These are phyloP conservation scores for Rhodamnia argentea DNA, from an alignment of 345 rosid species.

Conservation along the genomic window DNA sequence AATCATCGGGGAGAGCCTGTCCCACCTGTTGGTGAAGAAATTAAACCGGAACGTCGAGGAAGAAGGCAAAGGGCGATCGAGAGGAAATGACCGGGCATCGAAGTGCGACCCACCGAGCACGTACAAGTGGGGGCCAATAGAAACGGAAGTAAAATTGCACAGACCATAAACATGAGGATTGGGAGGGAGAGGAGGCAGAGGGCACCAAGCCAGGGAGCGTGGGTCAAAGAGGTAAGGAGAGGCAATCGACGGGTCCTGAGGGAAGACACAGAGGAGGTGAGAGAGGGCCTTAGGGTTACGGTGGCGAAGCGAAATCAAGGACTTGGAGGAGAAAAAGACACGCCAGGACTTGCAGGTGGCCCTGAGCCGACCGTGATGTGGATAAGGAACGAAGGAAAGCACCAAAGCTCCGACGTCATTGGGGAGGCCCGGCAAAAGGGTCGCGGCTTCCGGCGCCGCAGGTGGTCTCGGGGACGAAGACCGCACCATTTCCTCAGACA, in stretches of 20 bases:
- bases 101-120: slow-evolving; percentile 86
- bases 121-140: slow-evolving; percentile 51
- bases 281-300: slow-evolving; percentile 17
- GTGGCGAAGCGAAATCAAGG: slow-evolving; percentile 53
- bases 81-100: slow-evolving; percentile 76
- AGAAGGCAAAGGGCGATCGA: slow-evolving; percentile 72
- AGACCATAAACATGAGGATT: slow-evolving; percentile 77
- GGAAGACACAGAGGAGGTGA: slow-evolving; percentile 78
- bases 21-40: slow-evolving; percentile 52
- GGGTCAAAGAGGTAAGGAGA: slow-evolving; percentile 82
- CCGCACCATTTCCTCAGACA: background rate
- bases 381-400: slow-evolving; percentile 59
- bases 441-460: slow-evolving; percentile 18
- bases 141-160: slow-evolving; percentile 73
- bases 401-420: slow-evolving; percentile 49
- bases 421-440: slow-evolving; percentile 69
- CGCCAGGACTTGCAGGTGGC: slow-evolving; percentile 64
- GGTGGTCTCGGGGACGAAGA: background rate
- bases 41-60: slow-evolving; percentile 55
- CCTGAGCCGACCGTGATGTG: slow-evolving; percentile 71
- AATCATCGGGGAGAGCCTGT: slow-evolving; percentile 60
- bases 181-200: slow-evolving; percentile 74
- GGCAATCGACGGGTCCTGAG: slow-evolving; percentile 72
- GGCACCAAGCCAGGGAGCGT: slow-evolving; percentile 47
- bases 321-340: slow-evolving; percentile 57